Evolutionary conservation across 1,284 basidiomycete genomes (phyloP).

Genomic region (Ustilago loliicola): DNA sequence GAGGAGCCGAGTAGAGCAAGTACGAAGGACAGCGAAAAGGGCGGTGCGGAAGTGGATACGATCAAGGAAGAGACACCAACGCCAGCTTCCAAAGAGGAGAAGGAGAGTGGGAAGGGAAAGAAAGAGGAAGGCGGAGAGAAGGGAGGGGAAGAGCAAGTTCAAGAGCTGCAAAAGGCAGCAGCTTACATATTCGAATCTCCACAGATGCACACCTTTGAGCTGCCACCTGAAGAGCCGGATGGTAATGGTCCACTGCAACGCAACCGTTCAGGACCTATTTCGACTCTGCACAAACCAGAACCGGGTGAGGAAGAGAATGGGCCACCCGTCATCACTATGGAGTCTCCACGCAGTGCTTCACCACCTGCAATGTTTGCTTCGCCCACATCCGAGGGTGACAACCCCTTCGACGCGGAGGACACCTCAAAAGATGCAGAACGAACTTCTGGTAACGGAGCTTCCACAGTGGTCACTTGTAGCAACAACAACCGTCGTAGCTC

Average conservation of each 20-base stretch:
- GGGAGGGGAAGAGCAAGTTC: constrained; percentile 1
- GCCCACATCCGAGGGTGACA: constrained; percentile 14
- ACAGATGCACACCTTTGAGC: constrained; percentile 45
- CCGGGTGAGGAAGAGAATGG: not conserved
- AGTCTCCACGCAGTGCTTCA: constrained; percentile 24
- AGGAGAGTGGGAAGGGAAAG: not conserved
- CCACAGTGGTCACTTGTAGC: not conserved
- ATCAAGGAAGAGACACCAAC: constrained; percentile 34
- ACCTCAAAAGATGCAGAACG: not conserved
- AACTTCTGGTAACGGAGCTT: not conserved
- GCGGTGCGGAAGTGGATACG: too few relatives aligned
- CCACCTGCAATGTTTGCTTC: constrained; percentile 30
- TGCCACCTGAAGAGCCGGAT: constrained; percentile 27
- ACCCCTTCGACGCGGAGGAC: not conserved
- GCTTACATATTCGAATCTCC: constrained; percentile 40
- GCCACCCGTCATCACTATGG: constrained; percentile 29
- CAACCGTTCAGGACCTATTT: constrained; percentile 31
- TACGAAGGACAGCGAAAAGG: constrained; percentile 8
- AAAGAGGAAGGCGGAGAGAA: not conserved
- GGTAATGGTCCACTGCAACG: constrained; percentile 38
- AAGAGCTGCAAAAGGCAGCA: constrained; percentile 20
- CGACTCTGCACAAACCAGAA: constrained; percentile 25
- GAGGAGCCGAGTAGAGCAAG: constrained; percentile 14
- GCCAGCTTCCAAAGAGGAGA: constrained; percentile 1
- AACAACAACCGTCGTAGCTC: not conserved